Base-by-base conservation (phyloP, 2,329 filamentous ascomycete genomes). In the Penicillium olsonii region DNA sequence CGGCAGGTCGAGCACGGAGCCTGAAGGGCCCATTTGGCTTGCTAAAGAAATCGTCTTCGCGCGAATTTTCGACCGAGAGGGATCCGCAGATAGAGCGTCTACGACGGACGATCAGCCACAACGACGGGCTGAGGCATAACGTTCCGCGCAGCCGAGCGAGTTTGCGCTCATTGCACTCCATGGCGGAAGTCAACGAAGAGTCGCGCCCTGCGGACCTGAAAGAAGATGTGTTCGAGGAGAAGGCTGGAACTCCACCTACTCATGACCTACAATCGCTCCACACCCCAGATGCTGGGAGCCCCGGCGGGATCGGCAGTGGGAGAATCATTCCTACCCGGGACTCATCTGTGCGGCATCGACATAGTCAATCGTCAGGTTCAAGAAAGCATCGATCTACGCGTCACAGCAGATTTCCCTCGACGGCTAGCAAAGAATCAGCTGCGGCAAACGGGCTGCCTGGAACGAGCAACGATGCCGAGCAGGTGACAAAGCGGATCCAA, bases 261-360 rank as follows among this genome's bases (percentile, higher is more conserved):
- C 57, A 57, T 33, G 75, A 73, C 45, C 68, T 74, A 43, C 74
- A 70, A 11, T 64, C 64, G 5, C 53, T 61, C 37, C 62, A 66
- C 45, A 56, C 59, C 2, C 59, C 60, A 3, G 66, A 67, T 31
- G 48, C 53, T 19, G 59, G 55, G 41, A 70, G 65, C 26, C 69
- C 68, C 17, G 66, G 69, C 20, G 65, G 66, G 7, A 68, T 75
- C 57, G 63, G 73, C 20, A 78, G 73, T 45, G 77, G 79, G 2
- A 74, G 80, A 41, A 69, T 78, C 7, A 88, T 90, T 45, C 87
- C 87, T 0, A 68, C 77, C 7, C 80, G 86, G 48, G 85, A 88
- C 47, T 90, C 86, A 1, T 90, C 86, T 31, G 71, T 88, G 29
- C 75, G 81, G 42, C 87, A 61, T 38, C 50, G 56, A 26, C 56